A percentile compares a stretch with the other conserved stretches of the same genome.
phyloP scores from a whole-genome alignment of 495 filamentous ascomycete genomes.

The Neohortaea acidophila region DNA sequence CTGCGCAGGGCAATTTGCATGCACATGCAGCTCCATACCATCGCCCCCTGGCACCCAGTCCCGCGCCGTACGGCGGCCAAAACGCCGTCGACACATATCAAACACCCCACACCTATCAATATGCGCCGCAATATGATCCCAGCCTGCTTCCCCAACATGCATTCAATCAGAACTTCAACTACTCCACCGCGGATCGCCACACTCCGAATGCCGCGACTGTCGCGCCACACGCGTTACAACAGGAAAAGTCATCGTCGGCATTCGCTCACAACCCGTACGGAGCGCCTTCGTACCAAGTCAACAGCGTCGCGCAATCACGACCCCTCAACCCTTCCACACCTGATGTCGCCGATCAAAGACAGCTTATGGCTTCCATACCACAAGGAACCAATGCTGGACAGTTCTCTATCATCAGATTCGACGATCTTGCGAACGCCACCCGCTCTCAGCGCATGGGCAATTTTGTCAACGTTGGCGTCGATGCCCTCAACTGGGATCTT shows the following conservation, averaged over 20 bases:
- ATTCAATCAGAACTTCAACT: slow-evolving; percentile 8
- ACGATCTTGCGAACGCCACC: slow-evolving; percentile 26
- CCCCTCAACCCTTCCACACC: background rate
- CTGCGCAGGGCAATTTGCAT: background rate
- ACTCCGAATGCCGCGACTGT: slow-evolving; percentile 17
- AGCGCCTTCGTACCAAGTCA: background rate
- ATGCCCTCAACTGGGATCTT: slow-evolving; percentile 10
- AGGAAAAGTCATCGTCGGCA: slow-evolving; percentile 7
- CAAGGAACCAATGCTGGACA: slow-evolving; percentile 24
- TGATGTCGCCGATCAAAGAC: slow-evolving; percentile 6
- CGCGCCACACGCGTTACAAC: slow-evolving; percentile 24
- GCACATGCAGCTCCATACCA: slow-evolving; percentile 6
- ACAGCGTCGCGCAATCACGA: background rate
- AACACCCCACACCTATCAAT: slow-evolving; percentile 3
- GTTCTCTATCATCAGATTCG: slow-evolving; percentile 27
- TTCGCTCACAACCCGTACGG: slow-evolving; percentile 1
- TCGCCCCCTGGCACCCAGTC: slow-evolving; percentile 17
- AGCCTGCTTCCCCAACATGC: background rate
- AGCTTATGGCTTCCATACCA: slow-evolving; percentile 17
- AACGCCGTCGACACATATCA: slow-evolving; percentile 3
- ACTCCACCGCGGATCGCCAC: slow-evolving; percentile 3
- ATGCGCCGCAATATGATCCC: slow-evolving; percentile 15
- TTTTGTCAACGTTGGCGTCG: slow-evolving; percentile 28
- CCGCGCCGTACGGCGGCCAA: slow-evolving; percentile 18
- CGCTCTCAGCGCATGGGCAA: slow-evolving; percentile 28